Evolutionary conservation across 345 rosid species (phyloP), one percentile per base, ranked within the genome.

Genomic region (Firmiana major): DNA sequence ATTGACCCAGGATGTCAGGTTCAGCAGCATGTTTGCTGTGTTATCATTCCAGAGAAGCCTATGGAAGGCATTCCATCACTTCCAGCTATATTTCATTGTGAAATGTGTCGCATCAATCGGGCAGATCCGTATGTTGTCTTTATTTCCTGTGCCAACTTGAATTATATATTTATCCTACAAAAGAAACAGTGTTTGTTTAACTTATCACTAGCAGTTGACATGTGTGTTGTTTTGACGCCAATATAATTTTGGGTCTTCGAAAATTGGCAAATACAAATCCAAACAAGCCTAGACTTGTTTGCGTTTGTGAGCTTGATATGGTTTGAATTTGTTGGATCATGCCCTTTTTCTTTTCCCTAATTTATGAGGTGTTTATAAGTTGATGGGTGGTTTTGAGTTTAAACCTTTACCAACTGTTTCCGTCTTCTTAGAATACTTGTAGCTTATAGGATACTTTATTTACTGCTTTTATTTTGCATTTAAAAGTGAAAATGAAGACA

Each of bases 61-160:
- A 65, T 49, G 78, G 85, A 80, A 12, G 72, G 38, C 64, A 59
- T 63, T 69, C 74, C 72, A 57, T 72, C 49, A 62, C 1, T 73
- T 46, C 82, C 84, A 7, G 38, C 81, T 63, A 49, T 11, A 42
- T 85, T 75, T 76, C 77, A 73, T 76, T 85, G 88, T 58, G 84
- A 83, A 77, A 80, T 77, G 45, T 85, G 88, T 74, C 82, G 88
- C 74, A 64, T 85, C 60, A 74, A 36, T 64, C 83, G 84, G 42
- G 85, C 88, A 8, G 88, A 85, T 79, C 88, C 88, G 88, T 85
- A 81, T 19, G 88, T 75, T 69, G 38, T 79, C 69, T 75, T 76
- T 1, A 7, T 19, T 31, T 43, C 22, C n/a, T 57, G 22, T 71
- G 43, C 22, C 22, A 9, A 36, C 17, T n/a, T 53, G 53, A 36